Evolutionary conservation across 345 rosid genomes (phyloP).

Genomic region (Geranium rotundifolium): DNA sequence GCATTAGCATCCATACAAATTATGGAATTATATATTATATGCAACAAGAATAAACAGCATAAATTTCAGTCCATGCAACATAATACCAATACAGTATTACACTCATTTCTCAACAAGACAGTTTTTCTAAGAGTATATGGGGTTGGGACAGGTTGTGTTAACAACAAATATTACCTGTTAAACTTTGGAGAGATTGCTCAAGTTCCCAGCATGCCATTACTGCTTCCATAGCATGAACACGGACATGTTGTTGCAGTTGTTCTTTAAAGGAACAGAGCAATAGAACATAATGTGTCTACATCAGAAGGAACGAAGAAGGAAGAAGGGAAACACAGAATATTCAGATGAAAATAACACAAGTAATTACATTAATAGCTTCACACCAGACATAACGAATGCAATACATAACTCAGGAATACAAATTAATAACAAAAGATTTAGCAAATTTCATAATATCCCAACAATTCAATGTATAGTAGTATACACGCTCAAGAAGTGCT

Average conservation of each 20-base stretch:
- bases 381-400: too few species aligned
- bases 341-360: not conserved
- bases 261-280: slow-evolving; percentile 70
- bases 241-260: slow-evolving; percentile 76
- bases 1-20: not conserved
- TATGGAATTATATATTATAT: too few species aligned
- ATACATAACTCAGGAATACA: too few species aligned
- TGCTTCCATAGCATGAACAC: slow-evolving; percentile 88
- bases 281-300: slow-evolving; percentile 68
- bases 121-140: too few species aligned
- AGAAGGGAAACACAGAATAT: not conserved
- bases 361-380: too few species aligned
- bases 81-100: not conserved
- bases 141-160: not conserved
- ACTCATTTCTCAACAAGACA: not conserved
- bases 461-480: too few species aligned
- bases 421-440: too few species aligned
- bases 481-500: too few species aligned
- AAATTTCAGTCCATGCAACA: not conserved
- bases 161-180: slow-evolving; percentile 33
- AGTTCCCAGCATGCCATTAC: slow-evolving; percentile 83
- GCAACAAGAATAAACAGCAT: not conserved
- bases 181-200: slow-evolving; percentile 60
- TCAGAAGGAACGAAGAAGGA: slow-evolving; percentile 1
- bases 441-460: too few species aligned